Percentiles rank a stretch among this genome's conserved stretches.
phyloP scores from a whole-genome alignment of 352 stramenopile species.

The Globisporangium irregulare region DNA sequence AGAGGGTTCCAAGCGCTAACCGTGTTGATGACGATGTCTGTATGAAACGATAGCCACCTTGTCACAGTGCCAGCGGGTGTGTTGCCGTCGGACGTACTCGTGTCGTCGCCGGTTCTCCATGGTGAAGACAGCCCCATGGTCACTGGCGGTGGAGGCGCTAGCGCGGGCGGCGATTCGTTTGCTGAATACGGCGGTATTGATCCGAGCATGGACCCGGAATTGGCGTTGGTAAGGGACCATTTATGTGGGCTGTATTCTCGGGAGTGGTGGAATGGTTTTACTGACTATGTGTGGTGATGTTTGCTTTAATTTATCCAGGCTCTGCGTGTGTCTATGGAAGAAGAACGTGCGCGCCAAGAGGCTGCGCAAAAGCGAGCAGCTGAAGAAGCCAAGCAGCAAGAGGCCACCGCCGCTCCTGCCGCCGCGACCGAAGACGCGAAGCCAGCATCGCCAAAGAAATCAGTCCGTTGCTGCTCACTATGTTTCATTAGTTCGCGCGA shows the following conservation, averaged over 20 bases:
- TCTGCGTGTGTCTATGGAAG: conserved; percentile 98
- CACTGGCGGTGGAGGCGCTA: conserved; percentile 28
- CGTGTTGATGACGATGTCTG: not conserved
- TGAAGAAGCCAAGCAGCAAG: conserved; percentile 50
- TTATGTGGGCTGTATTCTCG: not conserved
- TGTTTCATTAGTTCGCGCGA: not conserved
- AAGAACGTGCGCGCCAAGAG: conserved; percentile 96
- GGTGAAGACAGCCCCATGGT: conserved; percentile 77
- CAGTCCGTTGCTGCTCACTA: not conserved
- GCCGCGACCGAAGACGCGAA: conserved; percentile 29
- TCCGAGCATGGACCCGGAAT: conserved; percentile 97
- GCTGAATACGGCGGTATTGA: conserved; percentile 96
- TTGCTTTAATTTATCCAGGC: conserved; percentile 30
- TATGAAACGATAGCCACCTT: conserved; percentile 69
- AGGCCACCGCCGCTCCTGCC: conserved; percentile 27
- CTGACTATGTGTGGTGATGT: not conserved
- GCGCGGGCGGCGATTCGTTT: conserved; percentile 70
- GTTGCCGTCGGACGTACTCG: conserved; percentile 97
- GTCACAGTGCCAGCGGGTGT: conserved; percentile 96
- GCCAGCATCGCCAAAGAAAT: conserved; percentile 18
- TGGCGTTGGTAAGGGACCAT: conserved; percentile 89
- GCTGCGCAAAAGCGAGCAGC: conserved; percentile 88
- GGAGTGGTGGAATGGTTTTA: not conserved
- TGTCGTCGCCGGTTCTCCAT: conserved; percentile 93
- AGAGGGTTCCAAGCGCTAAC: not conserved